These are phyloP conservation scores for Globisporangium iwayamae DNA, from an alignment of 352 stramenopile species.

Conservation along the genomic window DNA sequence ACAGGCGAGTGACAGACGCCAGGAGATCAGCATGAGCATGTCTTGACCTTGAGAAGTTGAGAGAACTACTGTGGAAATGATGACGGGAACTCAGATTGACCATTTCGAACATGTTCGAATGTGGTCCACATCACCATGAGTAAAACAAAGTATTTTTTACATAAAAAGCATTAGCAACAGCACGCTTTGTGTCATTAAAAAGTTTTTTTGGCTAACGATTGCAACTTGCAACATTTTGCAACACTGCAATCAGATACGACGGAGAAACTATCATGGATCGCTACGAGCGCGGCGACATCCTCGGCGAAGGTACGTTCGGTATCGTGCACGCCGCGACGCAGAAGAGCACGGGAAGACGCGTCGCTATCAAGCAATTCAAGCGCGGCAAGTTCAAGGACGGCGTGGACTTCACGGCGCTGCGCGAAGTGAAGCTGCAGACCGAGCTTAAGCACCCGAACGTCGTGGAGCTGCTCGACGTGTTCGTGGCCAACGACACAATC, in stretches of 20 bases:
- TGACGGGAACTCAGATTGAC: too few relatives aligned
- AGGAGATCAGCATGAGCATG: slow-evolving; percentile 2
- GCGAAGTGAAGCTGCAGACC: slow-evolving; percentile 86
- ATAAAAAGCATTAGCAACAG: too few relatives aligned
- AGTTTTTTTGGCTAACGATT: too few relatives aligned
- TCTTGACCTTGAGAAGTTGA: not conserved
- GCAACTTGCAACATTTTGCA: too few relatives aligned
- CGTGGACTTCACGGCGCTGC: slow-evolving; percentile 86
- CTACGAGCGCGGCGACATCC: slow-evolving; percentile 67
- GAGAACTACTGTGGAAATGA: too few relatives aligned
- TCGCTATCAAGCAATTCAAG: slow-evolving; percentile 90
- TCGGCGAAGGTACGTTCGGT: slow-evolving; percentile 88
- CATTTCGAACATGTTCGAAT: too few relatives aligned
- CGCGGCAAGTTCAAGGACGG: slow-evolving; percentile 87
- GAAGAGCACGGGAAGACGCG: slow-evolving; percentile 59
- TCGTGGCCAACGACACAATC: slow-evolving; percentile 85
- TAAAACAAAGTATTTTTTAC: too few relatives aligned
- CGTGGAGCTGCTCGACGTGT: slow-evolving; percentile 85
- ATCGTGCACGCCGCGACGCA: slow-evolving; percentile 80
- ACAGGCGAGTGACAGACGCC: not conserved
- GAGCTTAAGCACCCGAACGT: slow-evolving; percentile 86
- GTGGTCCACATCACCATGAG: too few relatives aligned
- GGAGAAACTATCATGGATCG: slow-evolving; percentile 51
- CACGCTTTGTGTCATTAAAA: too few relatives aligned
- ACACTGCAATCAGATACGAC: not conserved